phyloP scores from a whole-genome alignment of 2,329 filamentous ascomycete genomes.

The Cercospora citrullina region DNA sequence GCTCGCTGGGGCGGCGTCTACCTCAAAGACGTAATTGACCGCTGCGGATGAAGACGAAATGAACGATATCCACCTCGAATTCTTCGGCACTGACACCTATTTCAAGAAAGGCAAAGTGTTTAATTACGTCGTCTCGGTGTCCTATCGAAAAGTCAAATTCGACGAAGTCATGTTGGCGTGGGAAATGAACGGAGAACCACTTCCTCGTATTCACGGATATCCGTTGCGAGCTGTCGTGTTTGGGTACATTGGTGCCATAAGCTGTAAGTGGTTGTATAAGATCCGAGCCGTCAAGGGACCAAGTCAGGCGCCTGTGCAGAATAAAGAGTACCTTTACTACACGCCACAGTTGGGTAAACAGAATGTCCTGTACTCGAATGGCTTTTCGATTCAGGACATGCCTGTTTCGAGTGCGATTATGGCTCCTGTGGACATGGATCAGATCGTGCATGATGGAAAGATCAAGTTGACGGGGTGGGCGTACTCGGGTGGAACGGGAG shows the following conservation, averaged over 20 bases:
- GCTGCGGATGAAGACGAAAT: slow-evolving; percentile 60
- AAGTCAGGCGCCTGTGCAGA: slow-evolving; percentile 61
- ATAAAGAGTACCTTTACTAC: slow-evolving; percentile 68
- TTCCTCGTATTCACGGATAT: slow-evolving; percentile 67
- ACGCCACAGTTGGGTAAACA: slow-evolving; percentile 68
- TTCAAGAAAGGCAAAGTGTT: slow-evolving; percentile 66
- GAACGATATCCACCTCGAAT: slow-evolving; percentile 57
- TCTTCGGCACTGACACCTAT: slow-evolving; percentile 71
- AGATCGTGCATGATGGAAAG: slow-evolving; percentile 60
- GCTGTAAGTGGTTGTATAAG: slow-evolving; percentile 67
- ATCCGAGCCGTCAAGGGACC: slow-evolving; percentile 62
- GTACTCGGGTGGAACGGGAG: slow-evolving; percentile 42
- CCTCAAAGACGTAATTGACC: slow-evolving; percentile 59
- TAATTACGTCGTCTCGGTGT: slow-evolving; percentile 67
- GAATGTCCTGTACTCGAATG: slow-evolving; percentile 54
- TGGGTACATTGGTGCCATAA: slow-evolving; percentile 65
- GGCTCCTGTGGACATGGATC: slow-evolving; percentile 61
- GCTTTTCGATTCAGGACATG: slow-evolving; percentile 71
- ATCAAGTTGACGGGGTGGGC: slow-evolving; percentile 56
- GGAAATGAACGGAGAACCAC: slow-evolving; percentile 64
- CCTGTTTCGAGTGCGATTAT: slow-evolving; percentile 68
- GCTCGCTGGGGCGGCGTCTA: slow-evolving; percentile 60
- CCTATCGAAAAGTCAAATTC: slow-evolving; percentile 67
- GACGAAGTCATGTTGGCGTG: slow-evolving; percentile 61
- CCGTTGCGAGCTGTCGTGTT: slow-evolving; percentile 50